Percentiles rank a stretch among this genome's conserved stretches.
Evolutionary conservation across 352 stramenopile genomes (phyloP).

Genomic region (Phytopythium aichiense): DNA sequence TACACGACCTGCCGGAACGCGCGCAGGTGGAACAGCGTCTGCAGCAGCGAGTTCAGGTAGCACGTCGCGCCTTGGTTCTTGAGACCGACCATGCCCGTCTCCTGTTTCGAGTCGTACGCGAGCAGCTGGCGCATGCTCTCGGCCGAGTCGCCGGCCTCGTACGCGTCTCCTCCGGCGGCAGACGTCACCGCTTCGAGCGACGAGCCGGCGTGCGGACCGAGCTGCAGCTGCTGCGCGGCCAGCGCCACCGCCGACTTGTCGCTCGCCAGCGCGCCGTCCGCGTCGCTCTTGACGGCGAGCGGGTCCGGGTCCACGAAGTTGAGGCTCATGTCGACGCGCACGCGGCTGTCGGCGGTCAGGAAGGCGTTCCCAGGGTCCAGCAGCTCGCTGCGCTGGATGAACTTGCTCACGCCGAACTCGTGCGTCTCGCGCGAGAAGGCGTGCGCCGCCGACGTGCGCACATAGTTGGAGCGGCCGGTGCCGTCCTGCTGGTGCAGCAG

Average conservation of each 20-base stretch:
- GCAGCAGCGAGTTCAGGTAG: constrained; percentile 93
- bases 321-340: constrained; percentile 47
- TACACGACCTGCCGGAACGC: constrained; percentile 86
- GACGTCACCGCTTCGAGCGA: constrained; percentile 6
- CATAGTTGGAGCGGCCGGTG: constrained; percentile 11
- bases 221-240: constrained; percentile 4
- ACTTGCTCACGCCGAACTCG: constrained; percentile 55
- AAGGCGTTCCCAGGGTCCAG: constrained; percentile 43
- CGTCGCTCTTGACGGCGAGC: constrained; percentile 15
- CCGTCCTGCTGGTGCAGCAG: constrained; percentile 33
- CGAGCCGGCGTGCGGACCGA: not conserved
- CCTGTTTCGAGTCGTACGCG: constrained; percentile 72
- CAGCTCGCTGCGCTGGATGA: constrained; percentile 39
- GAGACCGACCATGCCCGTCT: constrained; percentile 83
- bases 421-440: constrained; percentile 41
- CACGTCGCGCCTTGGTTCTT: constrained; percentile 92
- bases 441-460: constrained; percentile 41
- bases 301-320: constrained; percentile 23
- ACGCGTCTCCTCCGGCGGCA: constrained; percentile 1
- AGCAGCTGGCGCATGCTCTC: constrained; percentile 29
- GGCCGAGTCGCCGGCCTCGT: constrained; percentile 8
- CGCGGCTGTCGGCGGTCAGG: constrained; percentile 35
- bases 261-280: constrained; percentile 8
- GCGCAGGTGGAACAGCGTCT: constrained; percentile 89
- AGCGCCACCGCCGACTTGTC: constrained; percentile 8